Evolutionary conservation across 768 basidiomycete genomes (phyloP).

Genomic region (Lentinus brumalis): DNA sequence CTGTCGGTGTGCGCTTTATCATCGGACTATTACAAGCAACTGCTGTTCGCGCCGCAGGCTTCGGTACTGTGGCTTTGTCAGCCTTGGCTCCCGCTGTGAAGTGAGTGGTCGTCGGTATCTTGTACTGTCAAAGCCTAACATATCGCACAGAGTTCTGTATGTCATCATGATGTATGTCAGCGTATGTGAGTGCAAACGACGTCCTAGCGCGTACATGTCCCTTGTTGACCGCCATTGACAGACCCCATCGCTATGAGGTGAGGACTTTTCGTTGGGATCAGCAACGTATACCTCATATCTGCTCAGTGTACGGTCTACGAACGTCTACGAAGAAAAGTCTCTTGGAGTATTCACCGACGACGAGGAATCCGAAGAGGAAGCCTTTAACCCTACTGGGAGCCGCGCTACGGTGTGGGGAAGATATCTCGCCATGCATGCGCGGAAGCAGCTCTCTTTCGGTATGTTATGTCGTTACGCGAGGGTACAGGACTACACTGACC

Average conservation of each 20-base stretch:
- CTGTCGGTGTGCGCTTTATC: constrained; percentile 67
- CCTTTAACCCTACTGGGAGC: constrained; percentile 47
- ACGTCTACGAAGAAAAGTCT: constrained; percentile 92
- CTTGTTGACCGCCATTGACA: constrained; percentile 28
- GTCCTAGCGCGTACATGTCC: constrained; percentile 4
- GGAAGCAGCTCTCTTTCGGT: constrained; percentile 92
- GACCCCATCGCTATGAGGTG: constrained; percentile 84
- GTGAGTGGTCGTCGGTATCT: constrained; percentile 41
- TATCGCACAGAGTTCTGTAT: constrained; percentile 69
- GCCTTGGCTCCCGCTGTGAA: constrained; percentile 88
- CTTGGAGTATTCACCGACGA: constrained; percentile 76
- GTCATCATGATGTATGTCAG: constrained; percentile 95
- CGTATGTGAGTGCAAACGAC: constrained; percentile 56
- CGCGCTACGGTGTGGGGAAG: constrained; percentile 71
- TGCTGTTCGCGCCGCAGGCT: constrained; percentile 87
- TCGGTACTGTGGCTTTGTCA: constrained; percentile 71
- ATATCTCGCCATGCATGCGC: constrained; percentile 80
- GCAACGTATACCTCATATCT: not conserved
- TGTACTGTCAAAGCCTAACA: not conserved
- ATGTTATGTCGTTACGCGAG: constrained; percentile 25
- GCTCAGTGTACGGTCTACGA: constrained; percentile 82
- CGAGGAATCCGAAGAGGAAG: constrained; percentile 34
- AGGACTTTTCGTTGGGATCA: constrained; percentile 4
- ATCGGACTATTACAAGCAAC: constrained; percentile 79
- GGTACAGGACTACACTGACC: not conserved